Percentiles rank a stretch among this genome's conserved stretches.
Evolutionary conservation across 331 rosid species (phyloP).

Genomic region (Ulmus americana): DNA sequence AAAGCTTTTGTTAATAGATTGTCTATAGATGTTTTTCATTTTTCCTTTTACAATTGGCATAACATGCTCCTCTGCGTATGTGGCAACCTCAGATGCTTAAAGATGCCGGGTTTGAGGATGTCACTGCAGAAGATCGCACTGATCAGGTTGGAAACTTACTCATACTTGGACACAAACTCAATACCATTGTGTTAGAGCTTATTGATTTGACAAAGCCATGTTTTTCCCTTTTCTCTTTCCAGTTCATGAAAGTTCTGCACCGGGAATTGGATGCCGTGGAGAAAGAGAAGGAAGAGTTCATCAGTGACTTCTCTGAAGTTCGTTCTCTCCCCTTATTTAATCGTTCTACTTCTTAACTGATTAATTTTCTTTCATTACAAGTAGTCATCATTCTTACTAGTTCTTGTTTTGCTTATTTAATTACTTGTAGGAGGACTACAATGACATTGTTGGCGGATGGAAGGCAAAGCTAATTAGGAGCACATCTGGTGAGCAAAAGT

Average conservation of each 20-base stretch:
- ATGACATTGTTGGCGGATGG: slow-evolving; percentile 69
- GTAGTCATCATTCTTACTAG: not conserved
- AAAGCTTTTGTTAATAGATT: slow-evolving; percentile 2
- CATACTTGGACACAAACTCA: slow-evolving; percentile 4
- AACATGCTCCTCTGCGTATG: slow-evolving; percentile 2
- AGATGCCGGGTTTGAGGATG: slow-evolving; percentile 67
- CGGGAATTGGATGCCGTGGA: slow-evolving; percentile 58
- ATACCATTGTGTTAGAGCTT: not conserved
- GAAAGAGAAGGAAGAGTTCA: slow-evolving; percentile 58
- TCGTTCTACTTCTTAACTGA: not conserved
- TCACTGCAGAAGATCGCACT: slow-evolving; percentile 67
- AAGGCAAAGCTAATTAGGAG: slow-evolving; percentile 66
- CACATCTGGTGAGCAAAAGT: slow-evolving; percentile 67
- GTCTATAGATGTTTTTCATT: slow-evolving; percentile 3
- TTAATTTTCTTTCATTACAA: not conserved
- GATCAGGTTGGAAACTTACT: slow-evolving; percentile 42
- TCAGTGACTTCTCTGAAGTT: slow-evolving; percentile 60
- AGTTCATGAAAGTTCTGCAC: slow-evolving; percentile 60
- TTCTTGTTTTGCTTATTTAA: not conserved
- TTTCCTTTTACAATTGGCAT: slow-evolving; percentile 7
- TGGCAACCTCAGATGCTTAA: slow-evolving; percentile 58
- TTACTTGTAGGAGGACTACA: slow-evolving; percentile 61
- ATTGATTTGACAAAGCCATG: not conserved
- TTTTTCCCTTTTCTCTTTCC: slow-evolving; percentile 14
- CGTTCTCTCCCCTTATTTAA: slow-evolving; percentile 18